A percentile compares a stretch with the other conserved stretches of the same genome.
Evolutionary conservation across 805 yeast genomes (phyloP).

Genomic region (Ogataea siamensis): DNA sequence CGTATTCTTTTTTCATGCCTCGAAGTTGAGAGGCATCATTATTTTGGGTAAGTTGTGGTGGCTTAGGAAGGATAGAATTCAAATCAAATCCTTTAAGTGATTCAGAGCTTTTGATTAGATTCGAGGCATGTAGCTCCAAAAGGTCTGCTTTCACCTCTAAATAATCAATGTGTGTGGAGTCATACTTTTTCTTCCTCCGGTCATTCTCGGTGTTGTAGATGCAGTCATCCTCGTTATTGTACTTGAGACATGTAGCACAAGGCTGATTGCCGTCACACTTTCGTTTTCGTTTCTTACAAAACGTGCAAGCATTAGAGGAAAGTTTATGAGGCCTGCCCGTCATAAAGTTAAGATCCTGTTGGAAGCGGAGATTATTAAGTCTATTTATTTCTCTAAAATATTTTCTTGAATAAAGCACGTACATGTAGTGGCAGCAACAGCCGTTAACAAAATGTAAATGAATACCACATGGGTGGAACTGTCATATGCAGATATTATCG

Average conservation of each 20-base stretch:
- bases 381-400: slow-evolving; percentile 11
- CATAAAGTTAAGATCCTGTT: too few relatives aligned
- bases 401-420: slow-evolving; percentile 17
- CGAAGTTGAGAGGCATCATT: slow-evolving; percentile 8
- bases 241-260: slow-evolving; percentile 24
- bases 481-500: slow-evolving; percentile 49
- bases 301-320: slow-evolving; percentile 13
- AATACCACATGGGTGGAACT: slow-evolving; percentile 53
- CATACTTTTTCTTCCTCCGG: slow-evolving; percentile 32
- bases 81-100: slow-evolving; percentile 13
- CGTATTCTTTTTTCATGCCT: slow-evolving; percentile 8
- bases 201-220: slow-evolving; percentile 28
- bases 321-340: slow-evolving; percentile 4
- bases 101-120: slow-evolving; percentile 25
- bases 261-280: slow-evolving; percentile 29
- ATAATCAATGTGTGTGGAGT: slow-evolving; percentile 32
- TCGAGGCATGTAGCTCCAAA: slow-evolving; percentile 28
- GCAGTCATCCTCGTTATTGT: slow-evolving; percentile 22
- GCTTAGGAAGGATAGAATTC: slow-evolving; percentile 11
- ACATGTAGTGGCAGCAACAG: slow-evolving; percentile 12
- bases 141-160: slow-evolving; percentile 32
- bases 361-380: neutral
- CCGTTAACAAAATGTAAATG: slow-evolving; percentile 34
- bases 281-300: slow-evolving; percentile 22
- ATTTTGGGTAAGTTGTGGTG: slow-evolving; percentile 18